Conservation (phyloP, 2,329 filamentous ascomycete genomes). For the Calycina herbarum region DNA sequence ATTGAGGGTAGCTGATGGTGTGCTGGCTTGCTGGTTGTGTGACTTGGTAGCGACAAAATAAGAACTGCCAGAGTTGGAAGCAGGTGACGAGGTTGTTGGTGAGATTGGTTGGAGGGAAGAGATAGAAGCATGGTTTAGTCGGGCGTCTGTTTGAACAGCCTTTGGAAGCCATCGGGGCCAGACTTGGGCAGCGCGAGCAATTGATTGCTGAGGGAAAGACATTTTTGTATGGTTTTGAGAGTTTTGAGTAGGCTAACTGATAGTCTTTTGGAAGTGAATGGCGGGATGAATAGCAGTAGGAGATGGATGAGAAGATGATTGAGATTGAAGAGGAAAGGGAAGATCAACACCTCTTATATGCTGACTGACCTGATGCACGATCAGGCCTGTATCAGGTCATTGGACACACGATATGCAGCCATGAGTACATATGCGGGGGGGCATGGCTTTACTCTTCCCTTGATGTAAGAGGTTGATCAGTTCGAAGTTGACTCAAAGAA, state of each 20-base stretch:
- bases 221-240: conserved; percentile 2
- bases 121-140: neutral
- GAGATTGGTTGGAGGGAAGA: conserved; percentile 1
- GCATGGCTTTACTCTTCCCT: neutral
- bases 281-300: neutral
- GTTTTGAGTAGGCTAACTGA: neutral
- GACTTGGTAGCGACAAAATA: neutral
- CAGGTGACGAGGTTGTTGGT: neutral
- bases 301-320: neutral
- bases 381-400: neutral
- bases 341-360: conserved; percentile 1
- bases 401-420: neutral
- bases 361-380: neutral
- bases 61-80: neutral
- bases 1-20: neutral
- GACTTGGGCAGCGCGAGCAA: conserved; percentile 12
- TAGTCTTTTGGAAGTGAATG: neutral
- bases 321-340: neutral
- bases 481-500: neutral
- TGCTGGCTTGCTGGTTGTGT: neutral
- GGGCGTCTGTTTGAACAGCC: neutral
- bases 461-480: neutral
- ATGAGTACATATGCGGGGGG: conserved; percentile 4
- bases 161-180: conserved; percentile 14
- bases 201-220: conserved; percentile 9